A percentile compares a stretch with the other conserved stretches of the same genome.
These are phyloP conservation scores for Caloboletus firmus DNA, from an alignment of 1,284 basidiomycete species.

Conservation along the genomic window DNA sequence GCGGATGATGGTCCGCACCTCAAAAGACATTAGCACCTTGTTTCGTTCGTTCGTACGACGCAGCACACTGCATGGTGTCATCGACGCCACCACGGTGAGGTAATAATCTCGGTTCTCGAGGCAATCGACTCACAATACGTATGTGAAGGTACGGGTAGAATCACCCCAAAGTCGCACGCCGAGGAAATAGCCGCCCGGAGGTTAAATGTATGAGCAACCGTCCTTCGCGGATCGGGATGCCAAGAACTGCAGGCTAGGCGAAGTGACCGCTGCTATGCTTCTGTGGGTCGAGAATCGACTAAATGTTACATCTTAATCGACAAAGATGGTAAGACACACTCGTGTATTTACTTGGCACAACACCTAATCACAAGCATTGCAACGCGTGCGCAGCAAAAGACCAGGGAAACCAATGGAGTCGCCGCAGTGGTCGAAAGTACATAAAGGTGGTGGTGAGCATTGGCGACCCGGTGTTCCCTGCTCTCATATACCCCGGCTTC, in stretches of 20 bases:
- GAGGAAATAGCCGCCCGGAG: not conserved
- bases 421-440: not conserved
- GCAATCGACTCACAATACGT: constrained; percentile 1
- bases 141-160: not conserved
- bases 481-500: constrained; percentile 1
- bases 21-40: not conserved
- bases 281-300: not conserved
- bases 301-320: constrained; percentile 3
- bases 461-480: not conserved
- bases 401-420: constrained; percentile 1
- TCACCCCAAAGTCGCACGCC: not conserved
- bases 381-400: constrained; percentile 10
- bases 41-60: not conserved
- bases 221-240: constrained; percentile 21
- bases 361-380: constrained; percentile 4
- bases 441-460: constrained; percentile 15
- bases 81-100: constrained; percentile 1
- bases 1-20: constrained; percentile 6
- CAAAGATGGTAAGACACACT: constrained; percentile 16
- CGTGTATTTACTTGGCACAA: constrained; percentile 1
- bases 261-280: constrained; percentile 3
- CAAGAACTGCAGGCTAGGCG: constrained; percentile 17
- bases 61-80: not conserved
- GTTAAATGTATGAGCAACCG: constrained; percentile 2
- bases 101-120: constrained; percentile 3